phyloP scores from a whole-genome alignment of 2,329 filamentous ascomycete species.

The Coniella vitis region DNA sequence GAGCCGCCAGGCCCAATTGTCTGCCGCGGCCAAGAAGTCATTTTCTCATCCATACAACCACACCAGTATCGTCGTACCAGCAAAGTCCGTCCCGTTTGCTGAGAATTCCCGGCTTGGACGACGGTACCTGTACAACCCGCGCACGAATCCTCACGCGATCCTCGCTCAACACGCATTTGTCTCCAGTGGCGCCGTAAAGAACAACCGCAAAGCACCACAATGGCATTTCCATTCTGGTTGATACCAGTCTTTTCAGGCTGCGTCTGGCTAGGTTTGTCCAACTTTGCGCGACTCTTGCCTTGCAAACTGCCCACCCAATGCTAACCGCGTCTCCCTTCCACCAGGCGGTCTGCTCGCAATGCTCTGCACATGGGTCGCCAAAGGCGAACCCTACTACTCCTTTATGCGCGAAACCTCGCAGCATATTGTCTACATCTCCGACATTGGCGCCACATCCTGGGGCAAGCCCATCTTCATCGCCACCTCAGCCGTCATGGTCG shows the following conservation, averaged over 20 bases:
- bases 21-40: too few relatives aligned
- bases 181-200: too few relatives aligned
- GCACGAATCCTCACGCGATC: neutral
- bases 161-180: too few relatives aligned
- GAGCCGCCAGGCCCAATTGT: too few relatives aligned
- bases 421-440: slow-evolving; percentile 59
- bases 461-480: slow-evolving; percentile 72
- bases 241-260: slow-evolving; percentile 8
- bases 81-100: too few relatives aligned
- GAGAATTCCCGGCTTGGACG: too few relatives aligned
- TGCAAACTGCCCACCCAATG: neutral
- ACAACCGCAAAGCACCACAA: too few relatives aligned
- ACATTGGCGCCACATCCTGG: slow-evolving; percentile 43
- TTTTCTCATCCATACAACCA: too few relatives aligned
- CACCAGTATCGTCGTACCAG: too few relatives aligned
- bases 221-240: slow-evolving; percentile 6
- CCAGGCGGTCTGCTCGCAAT: slow-evolving; percentile 8
- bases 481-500: slow-evolving; percentile 58
- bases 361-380: slow-evolving; percentile 6
- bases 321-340: neutral
- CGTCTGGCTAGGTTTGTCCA: slow-evolving; percentile 2
- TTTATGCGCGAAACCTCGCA: slow-evolving; percentile 47
- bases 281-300: neutral
- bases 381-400: slow-evolving; percentile 34
- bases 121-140: neutral